These are phyloP conservation scores for Citrus reticulata DNA, from an alignment of 345 rosid genomes.

Conservation along the genomic window DNA sequence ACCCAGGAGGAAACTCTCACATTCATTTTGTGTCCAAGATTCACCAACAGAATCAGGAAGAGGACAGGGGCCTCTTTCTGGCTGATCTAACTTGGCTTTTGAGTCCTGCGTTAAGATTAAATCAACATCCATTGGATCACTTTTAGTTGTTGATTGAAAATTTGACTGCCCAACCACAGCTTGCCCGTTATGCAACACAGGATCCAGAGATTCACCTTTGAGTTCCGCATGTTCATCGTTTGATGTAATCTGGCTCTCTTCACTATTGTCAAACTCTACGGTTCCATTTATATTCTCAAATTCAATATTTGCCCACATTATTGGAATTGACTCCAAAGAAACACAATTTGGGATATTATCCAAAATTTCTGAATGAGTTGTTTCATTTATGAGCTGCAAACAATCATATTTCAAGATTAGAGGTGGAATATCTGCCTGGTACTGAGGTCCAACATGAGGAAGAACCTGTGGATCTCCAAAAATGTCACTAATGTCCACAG, in stretches of 20 bases:
- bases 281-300: slow-evolving; percentile 37
- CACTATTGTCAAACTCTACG: slow-evolving; percentile 23
- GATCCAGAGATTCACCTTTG: slow-evolving; percentile 12
- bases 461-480: slow-evolving; percentile 40
- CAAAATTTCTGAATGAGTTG: slow-evolving; percentile 14
- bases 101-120: slow-evolving; percentile 26
- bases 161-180: background rate
- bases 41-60: slow-evolving; percentile 52
- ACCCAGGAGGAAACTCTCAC: slow-evolving; percentile 59
- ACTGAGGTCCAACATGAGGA: slow-evolving; percentile 59
- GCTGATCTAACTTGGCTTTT: slow-evolving; percentile 27
- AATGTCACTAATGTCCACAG: slow-evolving; percentile 25
- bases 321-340: slow-evolving; percentile 36
- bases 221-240: slow-evolving; percentile 5
- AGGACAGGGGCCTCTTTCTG: slow-evolving; percentile 29
- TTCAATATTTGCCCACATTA: slow-evolving; percentile 43
- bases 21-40: slow-evolving; percentile 45
- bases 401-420: slow-evolving; percentile 24
- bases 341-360: slow-evolving; percentile 12
- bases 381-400: slow-evolving; percentile 20
- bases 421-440: slow-evolving; percentile 52
- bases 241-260: slow-evolving; percentile 18
- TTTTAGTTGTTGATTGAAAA: slow-evolving; percentile 5
- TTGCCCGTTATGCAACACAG: background rate
- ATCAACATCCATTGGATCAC: slow-evolving; percentile 28